Evolutionary conservation across 441 rosid genomes (phyloP).

Genomic region (Flueggea neowawraea): DNA sequence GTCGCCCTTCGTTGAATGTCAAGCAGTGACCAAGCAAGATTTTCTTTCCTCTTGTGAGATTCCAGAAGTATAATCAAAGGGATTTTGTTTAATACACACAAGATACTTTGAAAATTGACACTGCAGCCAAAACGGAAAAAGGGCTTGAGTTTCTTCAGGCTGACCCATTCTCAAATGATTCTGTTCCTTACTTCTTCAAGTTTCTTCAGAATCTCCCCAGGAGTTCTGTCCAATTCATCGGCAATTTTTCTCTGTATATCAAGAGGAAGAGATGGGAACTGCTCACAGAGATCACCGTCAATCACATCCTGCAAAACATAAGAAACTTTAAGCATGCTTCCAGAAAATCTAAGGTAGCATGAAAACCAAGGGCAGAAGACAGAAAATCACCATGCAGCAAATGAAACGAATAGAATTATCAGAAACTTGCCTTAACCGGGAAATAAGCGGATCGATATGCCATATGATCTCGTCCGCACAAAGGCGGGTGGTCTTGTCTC

Average conservation of each 20-base stretch:
- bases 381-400: neutral
- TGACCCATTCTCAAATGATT: slow-evolving; percentile 44
- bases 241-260: slow-evolving; percentile 92
- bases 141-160: slow-evolving; percentile 10
- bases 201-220: slow-evolving; percentile 96
- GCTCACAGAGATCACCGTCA: slow-evolving; percentile 98
- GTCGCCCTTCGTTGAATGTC: no score
- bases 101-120: neutral
- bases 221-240: slow-evolving; percentile 92
- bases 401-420: neutral
- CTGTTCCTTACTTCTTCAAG: slow-evolving; percentile 90
- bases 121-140: neutral
- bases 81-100: neutral
- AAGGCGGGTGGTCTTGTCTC: slow-evolving; percentile 93
- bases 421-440: slow-evolving; percentile 73
- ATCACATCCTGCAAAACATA: slow-evolving; percentile 79
- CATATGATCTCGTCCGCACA: slow-evolving; percentile 98
- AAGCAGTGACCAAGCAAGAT: no score
- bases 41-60: no score
- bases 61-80: neutral
- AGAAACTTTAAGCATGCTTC: slow-evolving; percentile 12
- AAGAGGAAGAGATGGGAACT: slow-evolving; percentile 84
- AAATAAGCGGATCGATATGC: slow-evolving; percentile 94
- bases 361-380: no score
- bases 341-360: neutral